Evolutionary conservation across 2,329 filamentous ascomycete species (phyloP), one percentile per base, ranked within the genome.

Genomic region (Metarhizium sp.): DNA sequence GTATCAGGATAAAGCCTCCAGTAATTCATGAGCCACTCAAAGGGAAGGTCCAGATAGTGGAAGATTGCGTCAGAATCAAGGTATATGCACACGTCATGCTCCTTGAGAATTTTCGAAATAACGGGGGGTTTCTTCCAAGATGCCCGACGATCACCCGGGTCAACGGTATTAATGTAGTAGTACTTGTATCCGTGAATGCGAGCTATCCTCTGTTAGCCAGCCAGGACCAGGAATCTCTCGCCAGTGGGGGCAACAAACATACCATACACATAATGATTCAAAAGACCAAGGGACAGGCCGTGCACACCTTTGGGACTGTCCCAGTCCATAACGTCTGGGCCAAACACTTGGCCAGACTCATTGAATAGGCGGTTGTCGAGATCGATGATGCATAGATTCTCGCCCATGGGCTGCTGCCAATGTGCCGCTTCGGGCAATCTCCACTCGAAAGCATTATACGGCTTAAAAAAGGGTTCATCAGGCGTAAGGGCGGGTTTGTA

Each of bases 1-100:
- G 63, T 68, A 18, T 67, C 62, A 40, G 68, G 66, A 61, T 70
- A 65, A 29, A 76, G 64, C 53, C 69, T 60, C 74, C 74, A 76
- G 67, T 74, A 76, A 65, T 76, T 76, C 64, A 76, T 67, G 56
- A 76, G 65, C 74, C 74, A 76, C 64, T 76, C 74, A 38, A 75
- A 69, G 29, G 74, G 74, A 6, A 76, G 63, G 46, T 75, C 72
- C 55, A 75, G 69, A 55, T 70, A 65, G 57, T 69, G 61, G 62
- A 76, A 75, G 57, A 75, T 69, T 62, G 72, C 73, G 58, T 76
- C 74, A 4, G 73, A 75, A 59, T 76, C 74, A 52, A 76, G 61
- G 63, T 71, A 76, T 51, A 76, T 61, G 61, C 74, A 75, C 1
- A 68, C 64, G 57, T 75, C 66, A 63, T 73, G 74, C 55, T 73